Percentiles rank a stretch among this genome's conserved stretches.
phyloP scores from a whole-genome alignment of 176 grass and related monocot genomes.

The sorghum (Sorghum bicolor) region DNA sequence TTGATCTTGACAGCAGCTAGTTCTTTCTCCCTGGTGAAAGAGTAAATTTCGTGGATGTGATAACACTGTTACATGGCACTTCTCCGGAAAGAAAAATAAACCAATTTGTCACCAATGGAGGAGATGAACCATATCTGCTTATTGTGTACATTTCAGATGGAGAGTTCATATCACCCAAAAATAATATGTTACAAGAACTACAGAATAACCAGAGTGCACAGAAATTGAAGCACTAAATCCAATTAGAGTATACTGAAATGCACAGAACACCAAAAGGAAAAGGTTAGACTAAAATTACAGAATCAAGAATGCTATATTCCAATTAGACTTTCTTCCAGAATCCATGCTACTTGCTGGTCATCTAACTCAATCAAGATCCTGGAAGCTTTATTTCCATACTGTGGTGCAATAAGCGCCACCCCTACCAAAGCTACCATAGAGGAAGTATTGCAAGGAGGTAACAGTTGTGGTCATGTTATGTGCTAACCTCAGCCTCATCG shows the following conservation, averaged over 20 bases:
- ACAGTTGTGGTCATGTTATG: background rate
- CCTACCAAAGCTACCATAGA: background rate
- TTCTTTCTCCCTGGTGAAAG: conserved; percentile 83
- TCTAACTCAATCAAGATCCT: background rate
- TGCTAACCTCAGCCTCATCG: conserved; percentile 80
- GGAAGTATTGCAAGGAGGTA: background rate
- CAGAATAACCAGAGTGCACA: background rate
- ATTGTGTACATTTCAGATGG: background rate
- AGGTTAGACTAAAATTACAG: background rate
- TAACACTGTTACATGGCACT: background rate
- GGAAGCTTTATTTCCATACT: background rate
- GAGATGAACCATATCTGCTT: background rate
- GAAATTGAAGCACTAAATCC: background rate
- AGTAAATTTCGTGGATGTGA: background rate
- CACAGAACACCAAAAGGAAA: background rate
- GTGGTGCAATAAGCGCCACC: background rate
- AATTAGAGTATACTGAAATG: background rate
- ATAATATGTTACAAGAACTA: background rate
- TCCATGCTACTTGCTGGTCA: background rate
- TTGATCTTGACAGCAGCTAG: conserved; percentile 93
- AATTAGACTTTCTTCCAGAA: background rate
- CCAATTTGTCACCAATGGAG: background rate
- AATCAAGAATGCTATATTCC: background rate
- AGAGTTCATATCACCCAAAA: background rate
- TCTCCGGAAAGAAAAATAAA: background rate